phyloP scores from a whole-genome alignment of 169 alveolate genomes.

The Plasmodium gallinaceum region DNA sequence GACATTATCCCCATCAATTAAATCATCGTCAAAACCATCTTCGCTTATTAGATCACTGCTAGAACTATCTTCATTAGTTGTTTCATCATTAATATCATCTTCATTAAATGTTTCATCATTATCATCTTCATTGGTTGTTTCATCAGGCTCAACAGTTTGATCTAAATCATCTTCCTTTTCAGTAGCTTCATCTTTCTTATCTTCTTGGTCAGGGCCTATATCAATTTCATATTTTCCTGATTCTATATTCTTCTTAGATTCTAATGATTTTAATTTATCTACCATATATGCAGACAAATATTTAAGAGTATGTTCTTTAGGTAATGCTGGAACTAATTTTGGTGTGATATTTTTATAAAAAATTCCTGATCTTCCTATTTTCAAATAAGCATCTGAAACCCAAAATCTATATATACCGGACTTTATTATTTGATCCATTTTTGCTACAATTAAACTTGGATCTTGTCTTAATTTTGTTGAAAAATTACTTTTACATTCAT shows the following conservation, averaged over 20 bases:
- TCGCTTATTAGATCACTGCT: background rate
- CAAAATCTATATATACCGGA: conserved; percentile 75
- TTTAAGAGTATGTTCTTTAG: conserved; percentile 56
- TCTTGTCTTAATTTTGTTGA: conserved; percentile 75
- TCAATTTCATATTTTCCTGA: conserved; percentile 63
- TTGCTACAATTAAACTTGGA: conserved; percentile 76
- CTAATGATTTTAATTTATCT: conserved; percentile 75
- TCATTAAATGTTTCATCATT: conserved; percentile 17
- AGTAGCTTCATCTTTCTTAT: background rate
- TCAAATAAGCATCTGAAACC: conserved; percentile 69
- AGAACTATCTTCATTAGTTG: background rate
- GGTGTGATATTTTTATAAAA: conserved; percentile 32
- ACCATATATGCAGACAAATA: conserved; percentile 74
- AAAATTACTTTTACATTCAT: conserved; percentile 57
- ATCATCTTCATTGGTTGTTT: conserved; percentile 22
- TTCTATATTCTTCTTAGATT: conserved; percentile 68
- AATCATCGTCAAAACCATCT: background rate
- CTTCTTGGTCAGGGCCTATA: conserved; percentile 20
- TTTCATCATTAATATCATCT: conserved; percentile 5
- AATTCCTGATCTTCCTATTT: conserved; percentile 38
- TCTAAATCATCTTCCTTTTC: conserved; percentile 21
- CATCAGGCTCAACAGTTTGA: conserved; percentile 11
- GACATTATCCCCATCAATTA: background rate
- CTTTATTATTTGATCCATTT: conserved; percentile 74
- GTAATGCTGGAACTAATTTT: conserved; percentile 35